Conservation (phyloP, 345 rosid species). For the Murraya koenigii region DNA sequence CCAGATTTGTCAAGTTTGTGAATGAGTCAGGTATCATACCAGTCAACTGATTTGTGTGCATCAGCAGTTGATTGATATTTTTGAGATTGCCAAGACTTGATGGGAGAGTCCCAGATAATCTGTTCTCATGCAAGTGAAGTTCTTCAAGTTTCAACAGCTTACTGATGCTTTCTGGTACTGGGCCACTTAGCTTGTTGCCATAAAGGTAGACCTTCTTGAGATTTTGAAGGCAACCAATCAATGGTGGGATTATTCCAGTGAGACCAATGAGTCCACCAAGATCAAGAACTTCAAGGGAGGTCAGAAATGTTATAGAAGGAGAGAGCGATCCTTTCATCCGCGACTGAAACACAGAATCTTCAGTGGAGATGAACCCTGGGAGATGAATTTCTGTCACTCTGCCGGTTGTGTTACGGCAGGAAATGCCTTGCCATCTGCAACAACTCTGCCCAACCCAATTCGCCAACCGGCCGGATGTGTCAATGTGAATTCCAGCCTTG, state of each 20-base stretch:
- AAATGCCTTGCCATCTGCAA: constrained; percentile 54
- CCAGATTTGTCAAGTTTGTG: constrained; percentile 37
- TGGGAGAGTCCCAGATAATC: constrained; percentile 44
- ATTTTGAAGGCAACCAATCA: constrained; percentile 40
- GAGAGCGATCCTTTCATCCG: constrained; percentile 47
- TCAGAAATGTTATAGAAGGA: constrained; percentile 37
- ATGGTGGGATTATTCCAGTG: constrained; percentile 41
- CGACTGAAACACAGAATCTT: constrained; percentile 35
- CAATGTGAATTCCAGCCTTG: constrained; percentile 37
- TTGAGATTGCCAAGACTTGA: constrained; percentile 35
- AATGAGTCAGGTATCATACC: constrained; percentile 39
- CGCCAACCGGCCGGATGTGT: constrained; percentile 42
- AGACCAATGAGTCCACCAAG: constrained; percentile 50
- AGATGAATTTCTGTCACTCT: constrained; percentile 47
- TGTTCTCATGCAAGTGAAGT: constrained; percentile 48
- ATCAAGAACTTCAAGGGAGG: constrained; percentile 47
- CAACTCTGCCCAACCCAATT: constrained; percentile 44
- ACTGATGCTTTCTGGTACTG: constrained; percentile 48
- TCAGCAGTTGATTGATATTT: constrained; percentile 35
- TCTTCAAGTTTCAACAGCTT: constrained; percentile 43
- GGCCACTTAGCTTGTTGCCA: constrained; percentile 48
- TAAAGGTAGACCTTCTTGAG: constrained; percentile 40
- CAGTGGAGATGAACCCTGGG: constrained; percentile 40
- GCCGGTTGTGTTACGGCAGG: constrained; percentile 36
- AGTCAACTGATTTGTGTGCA: constrained; percentile 40